phyloP scores from a whole-genome alignment of 2,329 filamentous ascomycete species.

The Fusarium nodosum region DNA sequence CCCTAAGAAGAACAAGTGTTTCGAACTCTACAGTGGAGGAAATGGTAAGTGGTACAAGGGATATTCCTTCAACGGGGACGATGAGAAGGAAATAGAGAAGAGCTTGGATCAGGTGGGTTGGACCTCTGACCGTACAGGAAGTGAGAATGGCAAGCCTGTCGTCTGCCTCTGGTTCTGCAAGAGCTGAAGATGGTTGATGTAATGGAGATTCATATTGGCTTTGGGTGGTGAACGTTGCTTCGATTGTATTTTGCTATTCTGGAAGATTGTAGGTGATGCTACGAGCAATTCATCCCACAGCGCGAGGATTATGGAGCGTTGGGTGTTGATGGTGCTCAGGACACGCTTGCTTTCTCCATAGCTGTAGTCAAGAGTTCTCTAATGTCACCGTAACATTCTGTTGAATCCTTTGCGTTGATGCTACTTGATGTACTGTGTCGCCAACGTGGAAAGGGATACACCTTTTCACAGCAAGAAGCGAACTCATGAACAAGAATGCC shows the following conservation, averaged over 20 bases:
- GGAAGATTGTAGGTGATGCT: neutral
- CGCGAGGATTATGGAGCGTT: too few species aligned
- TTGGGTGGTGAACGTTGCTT: neutral
- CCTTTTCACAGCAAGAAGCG: too few species aligned
- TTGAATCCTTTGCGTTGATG: neutral
- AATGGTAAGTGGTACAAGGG: slow-evolving; percentile 72
- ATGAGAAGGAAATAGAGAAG: slow-evolving; percentile 63
- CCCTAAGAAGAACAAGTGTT: slow-evolving; percentile 68
- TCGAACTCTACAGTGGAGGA: slow-evolving; percentile 68
- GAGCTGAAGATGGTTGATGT: slow-evolving; percentile 52
- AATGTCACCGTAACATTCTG: neutral
- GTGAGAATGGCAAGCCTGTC: slow-evolving; percentile 63
- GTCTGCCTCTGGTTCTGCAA: slow-evolving; percentile 73
- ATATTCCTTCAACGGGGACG: slow-evolving; percentile 63
- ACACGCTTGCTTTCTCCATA: neutral
- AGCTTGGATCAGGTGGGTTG: slow-evolving; percentile 71
- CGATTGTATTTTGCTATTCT: neutral
- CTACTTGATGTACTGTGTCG: too few species aligned
- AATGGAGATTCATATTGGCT: neutral
- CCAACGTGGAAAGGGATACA: too few species aligned
- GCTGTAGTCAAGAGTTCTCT: neutral
- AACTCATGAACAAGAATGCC: neutral
- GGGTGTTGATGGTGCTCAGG: neutral
- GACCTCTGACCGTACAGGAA: slow-evolving; percentile 65
- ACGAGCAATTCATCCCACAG: neutral